Evolutionary conservation across 164 flowering plant genomes (phyloP), one percentile per base, ranked within the genome.

Genomic region (Saururus chinensis): DNA sequence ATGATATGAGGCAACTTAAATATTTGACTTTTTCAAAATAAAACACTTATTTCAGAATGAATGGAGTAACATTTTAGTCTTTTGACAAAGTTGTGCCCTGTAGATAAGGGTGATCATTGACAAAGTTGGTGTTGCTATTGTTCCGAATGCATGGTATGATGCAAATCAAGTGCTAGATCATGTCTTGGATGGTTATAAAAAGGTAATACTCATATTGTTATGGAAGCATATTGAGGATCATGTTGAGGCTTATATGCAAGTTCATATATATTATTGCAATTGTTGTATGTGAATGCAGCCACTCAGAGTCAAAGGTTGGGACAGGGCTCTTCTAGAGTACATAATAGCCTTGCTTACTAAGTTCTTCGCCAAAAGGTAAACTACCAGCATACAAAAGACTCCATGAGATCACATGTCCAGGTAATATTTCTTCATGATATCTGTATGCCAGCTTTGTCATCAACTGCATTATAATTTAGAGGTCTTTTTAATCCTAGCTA

Each of bases 361-460:
- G 75, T 70, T 64, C 78, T 24, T 68, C 70, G 56, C 66, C 82
- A 56, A 73, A 82, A 74, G 62, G 77, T 64, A 82, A 82, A 59
- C 81, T 76, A 30, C 80, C 93, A n/a, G 64, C 82, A 10, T 37
- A 70, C n/a, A 64, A 79, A 72, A 82, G 92, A 67, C 89, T 90
- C 25, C 64, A 72, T 56, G 82, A 88, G 72, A 93, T 93, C 58
- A 70, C 84, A 37, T 89, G 97, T 73, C 97, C 96, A 71, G 98
- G 98, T 93, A n/a, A 61, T 45, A 61, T 35, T 56, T 23, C 12
- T 56, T 20, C 23, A 40, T 20, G 40, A 16, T 21, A 35, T 37
- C 25, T 17, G 49, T 12, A 45, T 12, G 1, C 49, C 49, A 12
- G 49, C 17, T 45, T 45, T 12, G 49, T 45, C 17, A 17, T 45